Conservation (phyloP, 306 rosid species). For the Psophocarpus tetragonolobus region DNA sequence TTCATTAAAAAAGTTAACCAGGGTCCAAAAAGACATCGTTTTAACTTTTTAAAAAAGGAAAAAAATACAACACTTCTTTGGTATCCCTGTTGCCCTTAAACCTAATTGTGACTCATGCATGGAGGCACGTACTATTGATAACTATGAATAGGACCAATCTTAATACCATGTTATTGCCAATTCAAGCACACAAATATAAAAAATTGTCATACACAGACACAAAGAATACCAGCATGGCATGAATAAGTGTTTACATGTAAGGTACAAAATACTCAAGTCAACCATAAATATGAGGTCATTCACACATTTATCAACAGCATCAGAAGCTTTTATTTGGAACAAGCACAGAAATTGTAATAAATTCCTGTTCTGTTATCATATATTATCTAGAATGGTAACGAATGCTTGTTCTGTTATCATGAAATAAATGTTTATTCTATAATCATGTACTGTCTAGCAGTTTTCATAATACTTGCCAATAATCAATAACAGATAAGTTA, state of each 20-base stretch:
- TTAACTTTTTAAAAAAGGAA: no score
- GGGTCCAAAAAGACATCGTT: no score
- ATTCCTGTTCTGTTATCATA: background rate
- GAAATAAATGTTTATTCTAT: background rate
- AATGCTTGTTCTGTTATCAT: no score
- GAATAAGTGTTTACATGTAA: background rate
- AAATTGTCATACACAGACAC: no score
- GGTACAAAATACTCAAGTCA: background rate
- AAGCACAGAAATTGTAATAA: background rate
- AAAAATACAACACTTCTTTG: no score
- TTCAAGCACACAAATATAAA: no score
- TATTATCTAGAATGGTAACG: constrained; percentile 7
- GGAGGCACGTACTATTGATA: no score
- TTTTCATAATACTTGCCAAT: background rate
- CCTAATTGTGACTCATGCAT: no score
- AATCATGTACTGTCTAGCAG: background rate
- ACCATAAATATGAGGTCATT: background rate
- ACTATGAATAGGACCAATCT: no score
- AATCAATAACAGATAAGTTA: background rate
- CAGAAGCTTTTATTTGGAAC: background rate
- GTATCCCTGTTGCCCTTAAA: no score
- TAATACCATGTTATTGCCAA: background rate
- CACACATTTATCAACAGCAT: background rate
- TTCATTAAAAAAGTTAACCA: no score
- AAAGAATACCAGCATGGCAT: no score